These are phyloP conservation scores for Dichomitus squalens DNA, from an alignment of 1,284 basidiomycete species.

Conservation along the genomic window DNA sequence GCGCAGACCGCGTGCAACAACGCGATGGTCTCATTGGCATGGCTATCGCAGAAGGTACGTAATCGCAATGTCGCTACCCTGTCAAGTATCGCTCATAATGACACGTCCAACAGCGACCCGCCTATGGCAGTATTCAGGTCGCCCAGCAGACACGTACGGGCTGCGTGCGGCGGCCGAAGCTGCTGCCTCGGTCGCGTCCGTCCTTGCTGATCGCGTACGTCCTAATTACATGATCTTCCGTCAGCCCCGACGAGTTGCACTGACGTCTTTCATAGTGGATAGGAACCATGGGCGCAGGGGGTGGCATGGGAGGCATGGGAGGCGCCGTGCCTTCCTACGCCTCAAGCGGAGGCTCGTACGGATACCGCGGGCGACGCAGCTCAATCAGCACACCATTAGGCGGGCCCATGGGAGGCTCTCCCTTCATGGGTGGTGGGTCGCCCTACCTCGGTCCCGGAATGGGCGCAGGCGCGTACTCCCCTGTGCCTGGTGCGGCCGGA, in stretches of 20 bases:
- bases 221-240: neutral
- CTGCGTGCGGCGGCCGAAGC: conserved; percentile 16
- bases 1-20: conserved; percentile 54
- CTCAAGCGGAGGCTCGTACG: conserved; percentile 1
- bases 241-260: neutral
- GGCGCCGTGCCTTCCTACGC: neutral
- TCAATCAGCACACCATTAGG: conserved; percentile 2
- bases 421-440: neutral
- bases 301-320: neutral
- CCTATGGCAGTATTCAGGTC: conserved; percentile 22
- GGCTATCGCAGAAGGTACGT: conserved; percentile 62
- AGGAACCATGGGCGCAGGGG: neutral
- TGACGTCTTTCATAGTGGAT: neutral
- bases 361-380: conserved; percentile 4
- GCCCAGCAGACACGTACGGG: conserved; percentile 15
- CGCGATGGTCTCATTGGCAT: conserved; percentile 62
- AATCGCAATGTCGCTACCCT: neutral
- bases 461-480: neutral
- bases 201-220: conserved; percentile 20
- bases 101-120: conserved; percentile 12
- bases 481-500: neutral
- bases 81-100: neutral
- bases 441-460: neutral
- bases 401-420: conserved; percentile 3
- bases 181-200: conserved; percentile 15